Percentiles rank a stretch among this genome's conserved stretches.
These are phyloP conservation scores for Chaetomiaceae sp. DNA, from an alignment of 2,329 filamentous ascomycete genomes.

Conservation along the genomic window DNA sequence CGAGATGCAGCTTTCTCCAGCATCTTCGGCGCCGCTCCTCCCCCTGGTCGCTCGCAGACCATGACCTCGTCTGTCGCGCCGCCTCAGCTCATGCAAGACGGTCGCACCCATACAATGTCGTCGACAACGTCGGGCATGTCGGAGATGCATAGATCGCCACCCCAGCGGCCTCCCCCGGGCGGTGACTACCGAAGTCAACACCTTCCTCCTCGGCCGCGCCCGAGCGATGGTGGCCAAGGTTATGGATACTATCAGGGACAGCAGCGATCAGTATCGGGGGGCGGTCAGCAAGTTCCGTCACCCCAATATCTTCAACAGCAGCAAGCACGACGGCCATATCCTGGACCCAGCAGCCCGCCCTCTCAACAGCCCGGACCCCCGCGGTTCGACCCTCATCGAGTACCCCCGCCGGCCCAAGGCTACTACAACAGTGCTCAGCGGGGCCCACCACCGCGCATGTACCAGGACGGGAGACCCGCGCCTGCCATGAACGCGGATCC, in stretches of 20 bases:
- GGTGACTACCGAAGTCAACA: conserved; percentile 36
- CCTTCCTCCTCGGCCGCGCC: conserved; percentile 37
- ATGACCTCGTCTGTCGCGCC: conserved; percentile 74
- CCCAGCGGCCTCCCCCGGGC: conserved; percentile 47
- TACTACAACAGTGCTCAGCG: conserved; percentile 37
- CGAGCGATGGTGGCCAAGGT: conserved; percentile 42
- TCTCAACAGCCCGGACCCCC: conserved; percentile 36
- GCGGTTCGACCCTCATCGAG: conserved; percentile 27
- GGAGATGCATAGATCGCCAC: conserved; percentile 61
- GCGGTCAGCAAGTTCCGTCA: conserved; percentile 44
- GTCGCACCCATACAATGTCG: conserved; percentile 76
- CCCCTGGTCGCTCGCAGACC: conserved; percentile 85
- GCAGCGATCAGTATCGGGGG: conserved; percentile 46
- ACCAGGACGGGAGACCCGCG: conserved; percentile 56
- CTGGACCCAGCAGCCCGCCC: conserved; percentile 31
- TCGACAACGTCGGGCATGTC: conserved; percentile 49
- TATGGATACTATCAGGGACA: conserved; percentile 52
- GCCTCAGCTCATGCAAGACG: conserved; percentile 50
- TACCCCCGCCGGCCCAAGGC: conserved; percentile 46
- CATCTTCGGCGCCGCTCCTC: conserved; percentile 86
- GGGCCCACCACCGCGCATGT: conserved; percentile 54
- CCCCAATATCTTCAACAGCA: conserved; percentile 47
- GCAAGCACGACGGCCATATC: conserved; percentile 42
- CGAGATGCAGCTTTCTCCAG: conserved; percentile 94
- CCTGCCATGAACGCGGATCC: conserved; percentile 79